These are phyloP conservation scores for Phytophthora palmivora DNA, from an alignment of 352 stramenopile genomes.

Conservation along the genomic window DNA sequence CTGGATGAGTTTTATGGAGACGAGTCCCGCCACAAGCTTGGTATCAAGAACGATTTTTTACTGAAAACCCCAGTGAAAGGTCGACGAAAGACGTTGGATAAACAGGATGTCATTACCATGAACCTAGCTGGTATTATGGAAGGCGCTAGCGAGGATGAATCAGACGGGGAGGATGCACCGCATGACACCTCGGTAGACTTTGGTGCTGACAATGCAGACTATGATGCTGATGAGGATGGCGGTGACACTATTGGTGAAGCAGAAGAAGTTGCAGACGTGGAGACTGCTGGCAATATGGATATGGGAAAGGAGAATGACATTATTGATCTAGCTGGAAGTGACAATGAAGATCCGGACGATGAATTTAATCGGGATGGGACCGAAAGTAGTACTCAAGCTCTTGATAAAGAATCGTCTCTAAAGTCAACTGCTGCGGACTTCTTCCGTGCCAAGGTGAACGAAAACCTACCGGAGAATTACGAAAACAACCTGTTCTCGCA, in stretches of 20 bases:
- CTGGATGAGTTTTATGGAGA: conserved; percentile 72
- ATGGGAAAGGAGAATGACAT: conserved; percentile 41
- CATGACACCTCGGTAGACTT: conserved; percentile 49
- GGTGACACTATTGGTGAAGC: conserved; percentile 20
- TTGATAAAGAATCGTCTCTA: conserved; percentile 38
- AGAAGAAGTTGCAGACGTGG: conserved; percentile 27
- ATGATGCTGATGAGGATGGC: conserved; percentile 46
- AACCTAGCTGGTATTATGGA: conserved; percentile 52
- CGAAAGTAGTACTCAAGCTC: conserved; percentile 8
- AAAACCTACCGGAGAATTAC: conserved; percentile 54
- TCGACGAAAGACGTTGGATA: conserved; percentile 36
- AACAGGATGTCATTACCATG: conserved; percentile 39
- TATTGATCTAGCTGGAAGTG: conserved; percentile 35
- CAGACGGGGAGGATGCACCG: conserved; percentile 45
- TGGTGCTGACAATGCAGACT: conserved; percentile 35
- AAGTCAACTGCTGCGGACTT: conserved; percentile 63
- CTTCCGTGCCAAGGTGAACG: conserved; percentile 57
- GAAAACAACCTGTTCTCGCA: conserved; percentile 66
- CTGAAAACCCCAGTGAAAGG: conserved; percentile 63
- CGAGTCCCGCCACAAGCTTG: conserved; percentile 57
- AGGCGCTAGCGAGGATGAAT: conserved; percentile 49
- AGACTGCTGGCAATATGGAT: conserved; percentile 36
- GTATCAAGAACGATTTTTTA: conserved; percentile 64
- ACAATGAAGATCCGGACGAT: conserved; percentile 25
- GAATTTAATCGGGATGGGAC: conserved; percentile 26